Evolutionary conservation across 371 early-diverging fungal species (phyloP).

Genomic region (Zychaea mexicana): DNA sequence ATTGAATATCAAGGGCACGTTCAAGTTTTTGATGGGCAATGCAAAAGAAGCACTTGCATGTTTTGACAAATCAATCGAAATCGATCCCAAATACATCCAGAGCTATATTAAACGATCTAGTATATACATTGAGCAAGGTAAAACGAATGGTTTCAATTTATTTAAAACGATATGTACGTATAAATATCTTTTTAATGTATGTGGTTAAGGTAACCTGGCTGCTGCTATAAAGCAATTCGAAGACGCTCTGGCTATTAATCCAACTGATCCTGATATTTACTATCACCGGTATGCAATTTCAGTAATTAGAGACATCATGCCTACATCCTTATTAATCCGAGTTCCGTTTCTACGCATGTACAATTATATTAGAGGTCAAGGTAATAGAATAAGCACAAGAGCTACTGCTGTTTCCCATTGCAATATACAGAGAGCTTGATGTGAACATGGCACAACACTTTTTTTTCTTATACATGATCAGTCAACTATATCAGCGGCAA

Average conservation of each 20-base stretch:
- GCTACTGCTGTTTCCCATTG: too few relatives aligned
- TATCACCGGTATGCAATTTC: slow-evolving; percentile 69
- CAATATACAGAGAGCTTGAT: too few relatives aligned
- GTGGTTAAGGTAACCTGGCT: slow-evolving; percentile 68
- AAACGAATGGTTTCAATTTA: too few relatives aligned
- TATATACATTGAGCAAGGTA: slow-evolving; percentile 83
- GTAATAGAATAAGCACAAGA: slow-evolving; percentile 10
- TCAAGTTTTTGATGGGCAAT: slow-evolving; percentile 86
- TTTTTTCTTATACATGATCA: background rate
- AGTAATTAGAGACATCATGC: too few relatives aligned
- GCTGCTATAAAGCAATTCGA: slow-evolving; percentile 71
- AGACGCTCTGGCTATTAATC: slow-evolving; percentile 65
- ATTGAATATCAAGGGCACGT: slow-evolving; percentile 86
- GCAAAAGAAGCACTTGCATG: slow-evolving; percentile 72
- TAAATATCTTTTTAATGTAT: too few relatives aligned
- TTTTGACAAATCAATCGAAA: slow-evolving; percentile 80
- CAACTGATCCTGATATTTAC: slow-evolving; percentile 77
- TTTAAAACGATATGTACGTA: too few relatives aligned
- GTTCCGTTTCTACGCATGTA: background rate
- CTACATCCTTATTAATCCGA: too few relatives aligned
- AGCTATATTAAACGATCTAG: slow-evolving; percentile 89
- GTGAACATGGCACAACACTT: too few relatives aligned
- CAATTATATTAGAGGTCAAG: slow-evolving; percentile 38
- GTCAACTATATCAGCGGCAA: slow-evolving; percentile 80
- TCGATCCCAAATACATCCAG: slow-evolving; percentile 80